Evolutionary conservation across 2,329 filamentous ascomycete genomes (phyloP).

Genomic region (Fusarium sp.): DNA sequence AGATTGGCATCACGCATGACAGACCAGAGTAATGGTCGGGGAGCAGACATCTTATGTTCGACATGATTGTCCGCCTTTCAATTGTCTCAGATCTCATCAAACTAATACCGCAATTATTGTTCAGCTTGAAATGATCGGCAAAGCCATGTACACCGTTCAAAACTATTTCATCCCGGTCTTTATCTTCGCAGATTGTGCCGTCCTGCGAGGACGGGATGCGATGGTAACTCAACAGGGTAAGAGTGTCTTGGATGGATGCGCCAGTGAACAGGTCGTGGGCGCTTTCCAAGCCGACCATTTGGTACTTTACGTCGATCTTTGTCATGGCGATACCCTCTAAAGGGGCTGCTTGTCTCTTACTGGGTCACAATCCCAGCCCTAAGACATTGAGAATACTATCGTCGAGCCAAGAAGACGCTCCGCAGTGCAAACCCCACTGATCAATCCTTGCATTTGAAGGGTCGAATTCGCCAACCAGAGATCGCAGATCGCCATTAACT

Average conservation of each 20-base stretch:
- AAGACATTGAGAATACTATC: constrained; percentile 19
- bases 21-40: not conserved
- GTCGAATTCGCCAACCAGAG: constrained; percentile 30
- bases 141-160: constrained; percentile 2
- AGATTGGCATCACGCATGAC: constrained; percentile 4
- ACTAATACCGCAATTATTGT: constrained; percentile 3
- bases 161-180: constrained; percentile 27
- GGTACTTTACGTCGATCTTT: constrained; percentile 32
- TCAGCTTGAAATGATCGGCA: not conserved
- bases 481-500: constrained; percentile 32
- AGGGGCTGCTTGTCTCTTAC: constrained; percentile 11
- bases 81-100: constrained; percentile 31
- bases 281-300: constrained; percentile 11
- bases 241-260: constrained; percentile 39
- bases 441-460: constrained; percentile 20
- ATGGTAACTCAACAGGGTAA: constrained; percentile 23
- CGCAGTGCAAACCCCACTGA: constrained; percentile 19
- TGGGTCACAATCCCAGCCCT: constrained; percentile 17
- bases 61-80: constrained; percentile 9
- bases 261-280: constrained; percentile 22
- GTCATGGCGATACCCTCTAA: constrained; percentile 6
- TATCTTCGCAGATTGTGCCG: constrained; percentile 14
- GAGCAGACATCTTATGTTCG: constrained; percentile 31
- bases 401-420: constrained; percentile 22
- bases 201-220: constrained; percentile 16